phyloP scores from a whole-genome alignment of 2,329 filamentous ascomycete genomes.

The Diplodia sapinea region DNA sequence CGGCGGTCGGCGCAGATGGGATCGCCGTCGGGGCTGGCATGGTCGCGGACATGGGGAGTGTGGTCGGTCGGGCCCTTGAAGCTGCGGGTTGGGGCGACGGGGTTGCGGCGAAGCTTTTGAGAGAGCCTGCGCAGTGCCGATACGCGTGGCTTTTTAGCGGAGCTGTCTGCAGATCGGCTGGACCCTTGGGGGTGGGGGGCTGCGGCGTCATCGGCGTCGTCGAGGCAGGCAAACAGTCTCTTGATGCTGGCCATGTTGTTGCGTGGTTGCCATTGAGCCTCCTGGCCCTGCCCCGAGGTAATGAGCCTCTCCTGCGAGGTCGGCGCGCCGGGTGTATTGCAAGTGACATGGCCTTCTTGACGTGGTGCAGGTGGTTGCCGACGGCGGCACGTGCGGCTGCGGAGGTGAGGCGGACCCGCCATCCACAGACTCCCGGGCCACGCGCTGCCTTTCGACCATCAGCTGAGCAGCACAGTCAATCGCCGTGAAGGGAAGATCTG shows the following conservation, averaged over 20 bases:
- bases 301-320: not conserved
- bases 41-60: not conserved
- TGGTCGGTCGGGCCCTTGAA: not conserved
- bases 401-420: conserved; percentile 2
- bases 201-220: not conserved
- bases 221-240: not conserved
- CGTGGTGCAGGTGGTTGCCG: conserved; percentile 17
- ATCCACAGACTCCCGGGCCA: not conserved
- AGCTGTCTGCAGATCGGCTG: not conserved
- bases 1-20: not conserved
- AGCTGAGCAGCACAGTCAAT: not conserved
- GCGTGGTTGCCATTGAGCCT: no score
- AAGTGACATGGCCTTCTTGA: not conserved
- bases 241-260: not conserved
- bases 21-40: not conserved
- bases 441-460: not conserved
- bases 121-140: not conserved
- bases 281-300: not conserved
- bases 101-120: not conserved
- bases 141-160: not conserved
- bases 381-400: conserved; percentile 12
- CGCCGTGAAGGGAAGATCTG: no score
- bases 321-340: not conserved
- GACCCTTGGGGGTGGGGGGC: not conserved
- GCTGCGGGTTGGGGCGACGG: not conserved